These are phyloP conservation scores for Microascus cirrosus DNA, from an alignment of 2,329 filamentous ascomycete genomes.

Conservation along the genomic window DNA sequence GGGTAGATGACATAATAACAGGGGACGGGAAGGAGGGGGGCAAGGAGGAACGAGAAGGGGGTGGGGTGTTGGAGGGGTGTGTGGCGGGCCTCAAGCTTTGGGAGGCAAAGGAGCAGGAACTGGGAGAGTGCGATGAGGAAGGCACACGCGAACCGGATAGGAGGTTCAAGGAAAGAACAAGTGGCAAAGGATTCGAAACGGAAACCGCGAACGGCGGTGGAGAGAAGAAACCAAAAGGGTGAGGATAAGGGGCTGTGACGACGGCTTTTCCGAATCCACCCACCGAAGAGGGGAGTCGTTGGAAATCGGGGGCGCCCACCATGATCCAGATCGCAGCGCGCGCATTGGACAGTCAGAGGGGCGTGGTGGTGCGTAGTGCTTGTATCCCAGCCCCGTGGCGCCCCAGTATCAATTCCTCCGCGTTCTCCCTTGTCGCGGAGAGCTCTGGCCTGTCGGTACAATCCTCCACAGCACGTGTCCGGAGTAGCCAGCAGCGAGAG, in stretches of 20 bases:
- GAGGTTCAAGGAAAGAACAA: background rate
- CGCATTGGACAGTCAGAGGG: background rate
- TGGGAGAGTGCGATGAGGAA: background rate
- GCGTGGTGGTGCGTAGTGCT: no score
- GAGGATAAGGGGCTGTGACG: background rate
- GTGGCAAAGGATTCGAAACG: background rate
- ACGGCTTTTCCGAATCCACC: background rate
- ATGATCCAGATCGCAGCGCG: background rate
- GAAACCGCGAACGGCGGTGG: background rate
- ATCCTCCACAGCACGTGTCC: background rate
- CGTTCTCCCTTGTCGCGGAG: background rate
- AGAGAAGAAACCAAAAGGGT: background rate
- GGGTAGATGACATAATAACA: slow-evolving; percentile 1
- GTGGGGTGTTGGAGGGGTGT: background rate
- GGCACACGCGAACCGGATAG: no score
- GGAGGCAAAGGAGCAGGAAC: background rate
- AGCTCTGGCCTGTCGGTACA: background rate
- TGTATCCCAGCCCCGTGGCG: background rate
- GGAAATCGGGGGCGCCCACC: background rate
- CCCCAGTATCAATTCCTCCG: background rate
- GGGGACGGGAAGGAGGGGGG: background rate
- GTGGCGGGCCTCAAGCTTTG: background rate
- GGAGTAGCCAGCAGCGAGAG: no score
- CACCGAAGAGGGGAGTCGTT: background rate
- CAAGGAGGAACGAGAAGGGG: background rate